Percentiles rank a stretch among this genome's conserved stretches.
These are phyloP conservation scores for Ambrosiella xylebori DNA, from an alignment of 2,329 filamentous ascomycete species.

Conservation along the genomic window DNA sequence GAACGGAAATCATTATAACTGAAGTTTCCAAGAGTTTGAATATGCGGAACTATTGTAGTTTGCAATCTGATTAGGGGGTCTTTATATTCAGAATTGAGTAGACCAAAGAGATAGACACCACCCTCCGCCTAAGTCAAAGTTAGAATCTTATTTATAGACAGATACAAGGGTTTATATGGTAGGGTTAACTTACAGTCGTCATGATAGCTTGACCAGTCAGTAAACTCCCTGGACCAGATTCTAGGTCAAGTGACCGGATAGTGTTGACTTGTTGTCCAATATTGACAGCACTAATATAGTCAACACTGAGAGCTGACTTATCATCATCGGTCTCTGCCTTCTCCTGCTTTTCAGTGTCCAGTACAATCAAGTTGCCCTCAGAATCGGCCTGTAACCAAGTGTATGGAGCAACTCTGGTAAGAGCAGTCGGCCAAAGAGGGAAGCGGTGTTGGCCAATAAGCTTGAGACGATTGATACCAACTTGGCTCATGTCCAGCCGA, in stretches of 20 bases:
- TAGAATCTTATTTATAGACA: slow-evolving; percentile 14
- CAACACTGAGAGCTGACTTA: neutral
- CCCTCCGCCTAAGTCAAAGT: slow-evolving; percentile 53
- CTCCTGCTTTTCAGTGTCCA: slow-evolving; percentile 60
- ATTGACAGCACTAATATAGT: slow-evolving; percentile 54
- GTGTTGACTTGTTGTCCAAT: slow-evolving; percentile 88
- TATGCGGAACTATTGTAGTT: slow-evolving; percentile 43
- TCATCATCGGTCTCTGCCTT: slow-evolving; percentile 17
- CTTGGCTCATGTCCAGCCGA: slow-evolving; percentile 45
- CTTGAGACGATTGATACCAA: slow-evolving; percentile 51
- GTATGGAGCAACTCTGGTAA: slow-evolving; percentile 29
- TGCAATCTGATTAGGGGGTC: slow-evolving; percentile 76
- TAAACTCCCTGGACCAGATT: slow-evolving; percentile 43
- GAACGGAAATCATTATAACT: slow-evolving; percentile 67
- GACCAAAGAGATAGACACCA: slow-evolving; percentile 74
- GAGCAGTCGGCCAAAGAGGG: slow-evolving; percentile 62
- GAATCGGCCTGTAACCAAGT: slow-evolving; percentile 69
- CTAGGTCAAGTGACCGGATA: slow-evolving; percentile 58
- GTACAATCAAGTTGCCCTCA: slow-evolving; percentile 69
- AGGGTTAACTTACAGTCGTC: slow-evolving; percentile 49
- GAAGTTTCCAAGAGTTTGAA: slow-evolving; percentile 55
- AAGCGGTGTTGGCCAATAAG: slow-evolving; percentile 67
- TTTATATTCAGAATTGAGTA: slow-evolving; percentile 54
- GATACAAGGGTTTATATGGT: neutral
- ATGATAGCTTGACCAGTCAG: slow-evolving; percentile 74